A percentile compares a stretch with the other conserved stretches of the same genome.
phyloP scores from a whole-genome alignment of 2,329 filamentous ascomycete species.

The Parafenestella ontariensis region DNA sequence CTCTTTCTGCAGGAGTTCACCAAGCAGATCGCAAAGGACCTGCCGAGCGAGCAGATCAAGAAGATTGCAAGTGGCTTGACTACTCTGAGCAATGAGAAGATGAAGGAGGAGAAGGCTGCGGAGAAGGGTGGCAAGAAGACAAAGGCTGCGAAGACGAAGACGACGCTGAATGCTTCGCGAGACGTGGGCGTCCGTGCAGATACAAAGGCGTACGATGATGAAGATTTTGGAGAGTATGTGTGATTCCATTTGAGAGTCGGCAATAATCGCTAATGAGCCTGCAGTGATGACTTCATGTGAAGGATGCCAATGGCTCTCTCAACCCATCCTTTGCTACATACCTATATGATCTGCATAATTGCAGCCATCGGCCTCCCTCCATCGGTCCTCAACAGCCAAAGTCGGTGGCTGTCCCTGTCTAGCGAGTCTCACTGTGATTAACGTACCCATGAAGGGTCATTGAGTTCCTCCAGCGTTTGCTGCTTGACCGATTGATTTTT shows the following conservation, averaged over 20 bases:
- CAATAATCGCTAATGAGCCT: constrained; percentile 23
- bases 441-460: neutral
- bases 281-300: constrained; percentile 52
- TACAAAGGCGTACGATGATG: constrained; percentile 79
- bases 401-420: neutral
- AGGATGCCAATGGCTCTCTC: neutral
- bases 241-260: neutral
- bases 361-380: neutral
- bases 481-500: neutral
- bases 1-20: constrained; percentile 90
- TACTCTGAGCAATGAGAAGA: constrained; percentile 94
- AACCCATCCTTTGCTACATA: neutral
- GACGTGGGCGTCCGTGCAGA: constrained; percentile 67
- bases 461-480: neutral
- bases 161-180: constrained; percentile 73
- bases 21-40: constrained; percentile 84
- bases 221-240: constrained; percentile 85
- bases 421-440: neutral
- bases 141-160: constrained; percentile 96
- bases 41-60: constrained; percentile 94
- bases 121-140: constrained; percentile 96
- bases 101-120: constrained; percentile 95
- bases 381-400: neutral
- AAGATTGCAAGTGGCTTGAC: constrained; percentile 89
- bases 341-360: neutral